Base-by-base conservation (phyloP, 148 eudicot genomes). In the Arbutus unedo region DNA sequence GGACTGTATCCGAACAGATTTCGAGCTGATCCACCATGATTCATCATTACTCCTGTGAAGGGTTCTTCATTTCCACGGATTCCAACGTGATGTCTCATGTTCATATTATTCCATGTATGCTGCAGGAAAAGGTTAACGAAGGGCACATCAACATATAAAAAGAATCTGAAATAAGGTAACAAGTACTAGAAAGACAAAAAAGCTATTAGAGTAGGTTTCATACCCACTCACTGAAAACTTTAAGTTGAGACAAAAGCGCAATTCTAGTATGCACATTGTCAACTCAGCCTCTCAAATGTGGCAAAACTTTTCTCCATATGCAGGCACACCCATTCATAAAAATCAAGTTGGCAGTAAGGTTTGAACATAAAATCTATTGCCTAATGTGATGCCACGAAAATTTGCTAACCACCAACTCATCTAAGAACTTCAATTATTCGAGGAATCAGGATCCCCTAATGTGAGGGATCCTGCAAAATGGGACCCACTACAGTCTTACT, bases 31-130 rank as follows among this genome's bases (percentile, higher is more conserved):
- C 78, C 82, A 25, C 87, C 80, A 7, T 66, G 84, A 48, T 55
- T 82, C 81, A 82, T 64, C 71, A 51, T 55, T 59, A 50, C 66
- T 72, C 85, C 89, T 56, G 31, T 56, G 77, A 25, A 48, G 2
- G 78, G 53, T 50, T 74, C 80, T 44, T 82, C 71, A 47, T 56
- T 71, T 76, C 77, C 31, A 87, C 41, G 56, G 54, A 21, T 57
- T 84, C 84, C 89, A 84, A 71, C 76, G 72, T 64, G 62, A 56
- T 86, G 81, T 74, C 13, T 81, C 72, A 48, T 51, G 18, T 51
- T 81, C 44, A 74, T 47, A 48, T 57, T 80, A 84, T 78, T 83
- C 89, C 85, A 76, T 18, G 59, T 50, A 68, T 85, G 87, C 87
- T 84, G 85, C 68, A 2, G 14, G 25, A 51, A 78, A 79, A 78